Evolutionary conservation across 306 rosid genomes (phyloP), one percentile per base, ranked within the genome.

Genomic region (Corylus heterophylla): DNA sequence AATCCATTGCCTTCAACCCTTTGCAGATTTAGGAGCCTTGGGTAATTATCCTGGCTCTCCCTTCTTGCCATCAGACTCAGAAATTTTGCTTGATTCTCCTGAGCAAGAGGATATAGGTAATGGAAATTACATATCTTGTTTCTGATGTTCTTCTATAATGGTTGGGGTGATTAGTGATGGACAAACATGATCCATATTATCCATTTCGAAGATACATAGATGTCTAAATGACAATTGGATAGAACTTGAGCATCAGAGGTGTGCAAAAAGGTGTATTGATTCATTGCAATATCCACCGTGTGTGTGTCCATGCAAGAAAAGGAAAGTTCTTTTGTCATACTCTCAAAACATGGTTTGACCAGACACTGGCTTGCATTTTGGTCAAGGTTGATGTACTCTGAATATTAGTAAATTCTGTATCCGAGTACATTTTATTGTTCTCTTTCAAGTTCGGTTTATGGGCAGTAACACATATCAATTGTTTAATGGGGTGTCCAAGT

Each of bases 31-130:
- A 78, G 99, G 97, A 86, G 94, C 96, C 77, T 79, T 93, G 59
- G 99, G 94, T 76, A 96, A 91, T 88, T 93, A 93, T 81, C 89
- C 97, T 11, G 96, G 98, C 71, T 96, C 99, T 25, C 97, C 99
- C 50, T 96, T 96, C 88, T 85, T 96, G 81, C 93, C 93, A 16
- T 96, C 97, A 17, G 98, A 93, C 85, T 91, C 98, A 18, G 99
- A 96, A 77, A 90, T 95, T 74, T 89, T 93, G 83, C 92, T 93
- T 7, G 96, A 95, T 76, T 95, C 99, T 61, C 92, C 98, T 3
- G 98, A 93, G 80, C 98, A 89, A 87, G 96, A 93, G 62, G 99
- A 90, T 86, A 88, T 96, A 88, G 99, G 98, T 93, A 88, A 83
- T 80, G 75, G 50, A 35, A 29, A 54, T 75, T 44, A 22, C 55